Percentiles rank a stretch among this genome's conserved stretches.
These are phyloP conservation scores for Hemileccinum rubropunctum DNA, from an alignment of 768 basidiomycete genomes.

Conservation along the genomic window DNA sequence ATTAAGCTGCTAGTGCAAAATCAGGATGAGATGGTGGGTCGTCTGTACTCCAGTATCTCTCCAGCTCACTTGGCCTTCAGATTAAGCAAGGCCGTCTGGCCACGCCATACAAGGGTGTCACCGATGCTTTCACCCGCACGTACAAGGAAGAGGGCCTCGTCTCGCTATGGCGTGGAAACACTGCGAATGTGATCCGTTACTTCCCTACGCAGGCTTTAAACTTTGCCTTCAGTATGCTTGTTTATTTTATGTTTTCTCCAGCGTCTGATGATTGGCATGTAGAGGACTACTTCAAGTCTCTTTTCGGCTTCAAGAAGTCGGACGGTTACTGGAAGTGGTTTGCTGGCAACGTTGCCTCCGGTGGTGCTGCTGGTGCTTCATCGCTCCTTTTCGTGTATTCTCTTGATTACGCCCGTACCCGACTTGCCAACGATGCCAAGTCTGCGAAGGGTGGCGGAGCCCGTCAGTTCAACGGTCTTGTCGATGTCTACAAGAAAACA, in stretches of 20 bases:
- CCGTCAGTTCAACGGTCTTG: constrained; percentile 98
- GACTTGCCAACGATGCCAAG: constrained; percentile 97
- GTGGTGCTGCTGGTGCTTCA: constrained; percentile 99
- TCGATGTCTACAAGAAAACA: constrained; percentile 97
- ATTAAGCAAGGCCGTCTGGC: constrained; percentile 99
- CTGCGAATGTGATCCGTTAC: constrained; percentile 99
- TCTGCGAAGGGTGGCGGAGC: constrained; percentile 88
- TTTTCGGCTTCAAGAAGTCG: constrained; percentile 97
- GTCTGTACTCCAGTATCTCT: background rate
- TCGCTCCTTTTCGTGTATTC: constrained; percentile 99
- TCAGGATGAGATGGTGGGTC: constrained; percentile 98
- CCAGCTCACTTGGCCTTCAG: constrained; percentile 38
- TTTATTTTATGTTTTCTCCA: background rate
- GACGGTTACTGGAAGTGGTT: constrained; percentile 99
- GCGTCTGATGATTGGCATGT: constrained; percentile 7
- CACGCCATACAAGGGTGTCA: constrained; percentile 93
- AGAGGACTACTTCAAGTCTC: constrained; percentile 98
- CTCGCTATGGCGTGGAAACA: constrained; percentile 99
- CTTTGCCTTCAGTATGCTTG: constrained; percentile 95
- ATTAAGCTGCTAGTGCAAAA: constrained; percentile 98
- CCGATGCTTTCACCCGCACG: constrained; percentile 88
- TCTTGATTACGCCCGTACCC: constrained; percentile 98
- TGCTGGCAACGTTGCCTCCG: constrained; percentile 94
- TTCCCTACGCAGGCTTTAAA: constrained; percentile 99
- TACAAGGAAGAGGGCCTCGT: constrained; percentile 94